Evolutionary conservation across 2,329 filamentous ascomycete genomes (phyloP).

Genomic region (Phialophora verrucosa): DNA sequence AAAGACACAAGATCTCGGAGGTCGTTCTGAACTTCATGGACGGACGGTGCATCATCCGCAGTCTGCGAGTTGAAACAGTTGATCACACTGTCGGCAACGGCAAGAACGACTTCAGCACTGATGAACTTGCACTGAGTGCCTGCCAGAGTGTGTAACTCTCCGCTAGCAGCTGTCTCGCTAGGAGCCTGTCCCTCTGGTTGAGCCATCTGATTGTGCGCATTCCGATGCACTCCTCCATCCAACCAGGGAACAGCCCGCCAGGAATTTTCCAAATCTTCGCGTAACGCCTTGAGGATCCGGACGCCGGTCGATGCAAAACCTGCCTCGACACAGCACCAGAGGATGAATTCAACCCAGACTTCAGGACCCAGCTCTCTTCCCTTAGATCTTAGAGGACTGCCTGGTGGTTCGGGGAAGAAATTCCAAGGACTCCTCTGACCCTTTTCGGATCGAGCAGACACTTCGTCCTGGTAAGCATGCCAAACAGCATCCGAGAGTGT

Average conservation of each 20-base stretch:
- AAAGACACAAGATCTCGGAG: slow-evolving; percentile 52
- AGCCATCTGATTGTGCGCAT: slow-evolving; percentile 33
- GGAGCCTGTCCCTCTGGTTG: background rate
- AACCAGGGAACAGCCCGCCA: slow-evolving; percentile 54
- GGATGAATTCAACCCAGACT: slow-evolving; percentile 57
- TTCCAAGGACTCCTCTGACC: slow-evolving; percentile 40
- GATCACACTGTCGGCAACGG: slow-evolving; percentile 60
- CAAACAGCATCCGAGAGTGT: slow-evolving; percentile 55
- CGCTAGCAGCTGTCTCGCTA: slow-evolving; percentile 3
- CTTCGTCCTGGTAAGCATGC: slow-evolving; percentile 49
- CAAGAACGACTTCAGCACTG: slow-evolving; percentile 63
- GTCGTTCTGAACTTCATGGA: slow-evolving; percentile 9
- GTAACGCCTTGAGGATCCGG: slow-evolving; percentile 48
- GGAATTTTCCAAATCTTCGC: slow-evolving; percentile 37
- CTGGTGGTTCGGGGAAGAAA: slow-evolving; percentile 45
- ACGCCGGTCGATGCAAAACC: slow-evolving; percentile 51
- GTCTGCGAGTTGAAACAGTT: slow-evolving; percentile 52
- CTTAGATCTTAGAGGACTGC: slow-evolving; percentile 48
- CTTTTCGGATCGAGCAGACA: slow-evolving; percentile 46
- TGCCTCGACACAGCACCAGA: slow-evolving; percentile 58
- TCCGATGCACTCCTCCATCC: slow-evolving; percentile 12
- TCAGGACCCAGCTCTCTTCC: slow-evolving; percentile 53
- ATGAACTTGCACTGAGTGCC: slow-evolving; percentile 57
- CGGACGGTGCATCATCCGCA: slow-evolving; percentile 14
- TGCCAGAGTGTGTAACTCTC: slow-evolving; percentile 35